These are phyloP conservation scores for Trichoderma sp. DNA, from an alignment of 2,329 filamentous ascomycete genomes.

Conservation along the genomic window DNA sequence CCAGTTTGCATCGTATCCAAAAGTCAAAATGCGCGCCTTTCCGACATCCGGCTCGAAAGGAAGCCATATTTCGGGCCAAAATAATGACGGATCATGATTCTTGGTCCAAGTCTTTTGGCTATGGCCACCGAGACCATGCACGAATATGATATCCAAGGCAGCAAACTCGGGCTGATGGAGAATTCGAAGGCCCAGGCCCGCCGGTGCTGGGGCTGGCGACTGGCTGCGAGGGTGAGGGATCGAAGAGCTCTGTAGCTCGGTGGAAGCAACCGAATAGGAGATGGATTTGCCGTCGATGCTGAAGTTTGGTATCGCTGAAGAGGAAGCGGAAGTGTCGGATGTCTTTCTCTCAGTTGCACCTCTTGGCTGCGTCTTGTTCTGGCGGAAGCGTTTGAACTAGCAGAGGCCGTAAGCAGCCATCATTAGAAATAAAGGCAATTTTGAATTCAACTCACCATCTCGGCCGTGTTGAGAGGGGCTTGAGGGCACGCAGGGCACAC, in stretches of 20 bases:
- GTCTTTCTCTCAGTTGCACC: background rate
- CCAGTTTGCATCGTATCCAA: slow-evolving; percentile 19
- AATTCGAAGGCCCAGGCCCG: background rate
- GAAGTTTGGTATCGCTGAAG: background rate
- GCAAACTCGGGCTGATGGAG: background rate
- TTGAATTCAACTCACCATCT: background rate
- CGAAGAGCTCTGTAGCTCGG: background rate
- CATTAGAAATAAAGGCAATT: background rate
- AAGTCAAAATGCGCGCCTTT: background rate
- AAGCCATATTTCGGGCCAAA: slow-evolving; percentile 17
- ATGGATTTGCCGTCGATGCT: background rate
- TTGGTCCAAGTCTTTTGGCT: slow-evolving; percentile 10
- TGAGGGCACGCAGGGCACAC: background rate
- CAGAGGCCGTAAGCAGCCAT: background rate
- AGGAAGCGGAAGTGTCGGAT: background rate
- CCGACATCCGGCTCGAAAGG: slow-evolving; percentile 11
- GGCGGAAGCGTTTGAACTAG: background rate
- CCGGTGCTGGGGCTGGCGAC: background rate
- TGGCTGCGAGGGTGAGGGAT: background rate
- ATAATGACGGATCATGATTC: background rate
- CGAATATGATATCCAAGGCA: slow-evolving; percentile 14
- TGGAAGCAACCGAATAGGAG: background rate
- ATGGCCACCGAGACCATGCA: slow-evolving; percentile 15
- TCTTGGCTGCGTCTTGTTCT: background rate
- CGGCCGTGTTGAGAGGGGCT: background rate